phyloP scores from a whole-genome alignment of 2,329 filamentous ascomycete species.

The Sporothrix dimorphospora region DNA sequence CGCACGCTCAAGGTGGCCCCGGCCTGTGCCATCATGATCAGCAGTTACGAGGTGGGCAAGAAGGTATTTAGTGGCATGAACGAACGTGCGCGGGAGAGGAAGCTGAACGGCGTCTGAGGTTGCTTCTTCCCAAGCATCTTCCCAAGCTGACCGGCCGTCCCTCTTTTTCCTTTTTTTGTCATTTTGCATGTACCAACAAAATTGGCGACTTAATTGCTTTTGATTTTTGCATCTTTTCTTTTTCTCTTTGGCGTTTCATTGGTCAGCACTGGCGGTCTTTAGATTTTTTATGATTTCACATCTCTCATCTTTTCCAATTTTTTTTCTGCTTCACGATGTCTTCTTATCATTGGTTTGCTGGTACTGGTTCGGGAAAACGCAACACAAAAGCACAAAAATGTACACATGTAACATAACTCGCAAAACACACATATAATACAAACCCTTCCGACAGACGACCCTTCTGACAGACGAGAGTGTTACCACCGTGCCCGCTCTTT shows the following conservation, averaged over 20 bases:
- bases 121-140: background rate
- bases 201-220: background rate
- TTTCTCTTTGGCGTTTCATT: background rate
- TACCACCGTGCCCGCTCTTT: no score
- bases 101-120: background rate
- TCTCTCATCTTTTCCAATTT: conserved; percentile 4
- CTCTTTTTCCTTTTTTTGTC: conserved; percentile 6
- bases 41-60: conserved; percentile 95
- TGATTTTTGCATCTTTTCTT: background rate
- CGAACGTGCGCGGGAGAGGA: conserved; percentile 45
- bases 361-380: background rate
- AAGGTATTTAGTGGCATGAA: conserved; percentile 80
- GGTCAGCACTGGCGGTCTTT: conserved; percentile 5
- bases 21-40: conserved; percentile 98
- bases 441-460: background rate
- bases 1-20: conserved; percentile 93
- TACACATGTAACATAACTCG: background rate
- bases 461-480: no score
- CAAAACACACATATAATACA: conserved; percentile 2
- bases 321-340: background rate
- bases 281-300: conserved; percentile 5
- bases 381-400: background rate
- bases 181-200: background rate
- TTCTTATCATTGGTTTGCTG: background rate
- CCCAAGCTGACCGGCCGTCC: background rate